A percentile compares a stretch with the other conserved stretches of the same genome.
phyloP scores from a whole-genome alignment of 2,329 filamentous ascomycete genomes.

The Pseudogymnoascus sp. region DNA sequence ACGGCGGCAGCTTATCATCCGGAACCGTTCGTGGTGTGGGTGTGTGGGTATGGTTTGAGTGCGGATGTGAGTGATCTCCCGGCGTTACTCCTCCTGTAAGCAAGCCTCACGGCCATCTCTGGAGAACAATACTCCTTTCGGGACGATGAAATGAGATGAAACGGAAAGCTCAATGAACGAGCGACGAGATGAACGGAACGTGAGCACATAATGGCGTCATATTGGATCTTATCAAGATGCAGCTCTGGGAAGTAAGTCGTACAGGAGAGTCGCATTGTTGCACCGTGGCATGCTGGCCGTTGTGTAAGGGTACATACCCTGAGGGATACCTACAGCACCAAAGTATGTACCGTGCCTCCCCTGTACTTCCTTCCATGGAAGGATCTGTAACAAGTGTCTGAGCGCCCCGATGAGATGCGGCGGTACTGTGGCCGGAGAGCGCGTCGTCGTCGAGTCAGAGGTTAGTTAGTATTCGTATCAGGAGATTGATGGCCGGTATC shows the following conservation, averaged over 20 bases:
- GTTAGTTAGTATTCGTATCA: neutral
- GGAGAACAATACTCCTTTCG: neutral
- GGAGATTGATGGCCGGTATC: neutral
- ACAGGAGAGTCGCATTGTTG: neutral
- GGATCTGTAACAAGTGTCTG: neutral
- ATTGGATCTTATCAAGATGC: conserved; percentile 3
- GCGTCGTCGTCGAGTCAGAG: neutral
- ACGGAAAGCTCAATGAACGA: neutral
- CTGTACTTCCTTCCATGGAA: neutral
- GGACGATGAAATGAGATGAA: neutral
- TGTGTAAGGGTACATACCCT: neutral
- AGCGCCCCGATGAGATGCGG: neutral
- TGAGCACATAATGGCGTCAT: conserved; percentile 3
- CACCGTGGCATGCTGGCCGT: neutral
- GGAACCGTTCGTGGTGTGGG: neutral
- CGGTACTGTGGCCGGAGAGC: neutral
- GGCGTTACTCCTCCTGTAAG: neutral
- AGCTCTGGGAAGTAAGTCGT: neutral
- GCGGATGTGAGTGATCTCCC: neutral
- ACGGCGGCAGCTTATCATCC: neutral
- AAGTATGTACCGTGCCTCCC: neutral
- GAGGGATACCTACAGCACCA: neutral
- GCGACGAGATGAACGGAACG: neutral
- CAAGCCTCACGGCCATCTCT: neutral
- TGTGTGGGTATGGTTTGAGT: neutral